Evolutionary conservation across 306 rosid genomes (phyloP).

Genomic region (Dalbergia cultrata): DNA sequence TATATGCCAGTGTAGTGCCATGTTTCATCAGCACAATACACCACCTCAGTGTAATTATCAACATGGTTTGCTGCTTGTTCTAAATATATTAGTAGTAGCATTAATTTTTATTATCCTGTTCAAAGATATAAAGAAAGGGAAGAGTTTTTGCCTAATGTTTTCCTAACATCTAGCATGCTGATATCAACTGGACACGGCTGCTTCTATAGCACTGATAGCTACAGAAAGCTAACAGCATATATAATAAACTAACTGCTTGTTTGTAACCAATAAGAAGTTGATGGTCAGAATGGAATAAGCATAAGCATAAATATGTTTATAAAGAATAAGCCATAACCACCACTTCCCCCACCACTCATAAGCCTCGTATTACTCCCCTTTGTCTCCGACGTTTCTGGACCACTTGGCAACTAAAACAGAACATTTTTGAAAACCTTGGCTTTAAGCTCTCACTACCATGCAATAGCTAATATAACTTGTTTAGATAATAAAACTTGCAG

Average conservation of each 20-base stretch:
- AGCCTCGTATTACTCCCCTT: constrained; percentile 50
- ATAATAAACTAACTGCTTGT: constrained; percentile 28
- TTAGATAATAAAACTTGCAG: constrained; percentile 10
- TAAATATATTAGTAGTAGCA: constrained; percentile 37
- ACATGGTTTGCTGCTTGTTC: constrained; percentile 5
- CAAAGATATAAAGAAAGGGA: constrained; percentile 21
- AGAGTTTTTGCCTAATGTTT: constrained; percentile 46
- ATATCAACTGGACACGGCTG: constrained; percentile 48
- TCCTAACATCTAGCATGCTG: constrained; percentile 59
- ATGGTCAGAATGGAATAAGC: constrained; percentile 38
- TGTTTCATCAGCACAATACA: constrained; percentile 51
- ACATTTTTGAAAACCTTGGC: constrained; percentile 29
- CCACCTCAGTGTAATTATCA: constrained; percentile 34
- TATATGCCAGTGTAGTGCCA: constrained; percentile 28
- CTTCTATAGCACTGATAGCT: constrained; percentile 47
- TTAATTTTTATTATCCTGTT: constrained; percentile 60
- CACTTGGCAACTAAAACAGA: constrained; percentile 47
- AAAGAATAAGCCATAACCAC: constrained; percentile 47
- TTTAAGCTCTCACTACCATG: constrained; percentile 43
- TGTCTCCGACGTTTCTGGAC: constrained; percentile 67
- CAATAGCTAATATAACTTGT: background rate
- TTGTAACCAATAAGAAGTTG: constrained; percentile 44
- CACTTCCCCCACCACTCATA: constrained; percentile 45
- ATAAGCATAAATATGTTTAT: constrained; percentile 29
- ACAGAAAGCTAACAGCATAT: constrained; percentile 50